Evolutionary conservation across 2,329 filamentous ascomycete species (phyloP), one percentile per base, ranked within the genome.

Genomic region (Alternaria sp.): DNA sequence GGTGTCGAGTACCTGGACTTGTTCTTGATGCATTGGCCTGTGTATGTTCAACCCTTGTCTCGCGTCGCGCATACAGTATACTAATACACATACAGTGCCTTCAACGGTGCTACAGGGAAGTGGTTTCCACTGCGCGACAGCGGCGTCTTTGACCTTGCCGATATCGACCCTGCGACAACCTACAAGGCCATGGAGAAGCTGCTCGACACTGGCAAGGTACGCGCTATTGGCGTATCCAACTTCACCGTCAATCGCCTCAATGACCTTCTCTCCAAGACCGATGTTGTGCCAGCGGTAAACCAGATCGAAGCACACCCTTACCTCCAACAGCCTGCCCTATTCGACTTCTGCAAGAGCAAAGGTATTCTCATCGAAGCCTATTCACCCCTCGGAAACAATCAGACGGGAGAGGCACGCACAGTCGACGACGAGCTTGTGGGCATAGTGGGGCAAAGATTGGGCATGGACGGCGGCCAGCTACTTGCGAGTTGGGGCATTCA

Each of bases 141-240:
- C 90, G 88, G 89, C 88, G 87, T 84, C 78, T 91, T 91, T 83
- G 87, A 90, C 76, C 86, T 89, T 62, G 83, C 86, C 30, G 90
- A 93, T 81, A 94, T 92, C 90, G 87, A 92, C 82, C 94, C 91
- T 77, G 85, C 92, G 72, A 89, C 93, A 79, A 95, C 92, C 43
- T 96, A 86, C 85, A 82, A 84, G 64, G 89, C 89, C 80, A 84
- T 92, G 87, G 87, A 91, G 81, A 90, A 89, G 83, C 82, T 92
- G 44, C 80, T 87, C 15, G 85, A 79, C 8, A 88, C 87, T 30
- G 89, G 89, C 79, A 92, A 92, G 81, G 90, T 90, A 44, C 87
- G 85, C 79, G 92, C 92, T 82, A 93, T 94, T 76, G 92, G 92
- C 70, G 90, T 95, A 59, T 93, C 90, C 78, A 96, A 95, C 85